phyloP scores from a whole-genome alignment of 1,284 basidiomycete species.

The Cerrena zonata region DNA sequence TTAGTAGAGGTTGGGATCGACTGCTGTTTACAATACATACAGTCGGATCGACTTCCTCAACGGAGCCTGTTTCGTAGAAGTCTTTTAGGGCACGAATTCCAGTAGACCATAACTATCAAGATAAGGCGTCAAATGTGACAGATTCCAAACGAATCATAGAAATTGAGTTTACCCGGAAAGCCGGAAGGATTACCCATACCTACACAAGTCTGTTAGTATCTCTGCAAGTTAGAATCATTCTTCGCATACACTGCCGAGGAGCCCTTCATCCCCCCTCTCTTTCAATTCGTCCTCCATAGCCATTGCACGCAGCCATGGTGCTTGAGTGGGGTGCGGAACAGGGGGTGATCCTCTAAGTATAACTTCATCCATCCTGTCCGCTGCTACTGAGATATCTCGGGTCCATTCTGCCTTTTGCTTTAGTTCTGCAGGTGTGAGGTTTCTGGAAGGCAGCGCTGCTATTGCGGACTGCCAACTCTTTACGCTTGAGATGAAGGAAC shows the following conservation, averaged over 20 bases:
- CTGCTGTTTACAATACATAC: too few relatives aligned
- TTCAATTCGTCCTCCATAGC: background rate
- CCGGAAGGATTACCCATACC: background rate
- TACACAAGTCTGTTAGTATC: too few relatives aligned
- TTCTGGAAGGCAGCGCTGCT: constrained; percentile 18
- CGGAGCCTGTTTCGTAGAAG: too few relatives aligned
- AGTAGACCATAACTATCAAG: too few relatives aligned
- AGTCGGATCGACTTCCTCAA: too few relatives aligned
- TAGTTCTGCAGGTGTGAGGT: constrained; percentile 20
- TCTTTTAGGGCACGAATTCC: too few relatives aligned
- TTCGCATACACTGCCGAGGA: background rate
- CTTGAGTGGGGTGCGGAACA: background rate
- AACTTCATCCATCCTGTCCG: background rate
- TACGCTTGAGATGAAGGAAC: too few relatives aligned
- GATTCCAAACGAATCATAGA: too few relatives aligned
- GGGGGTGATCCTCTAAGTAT: too few relatives aligned
- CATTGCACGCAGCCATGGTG: background rate
- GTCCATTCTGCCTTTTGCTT: constrained; percentile 27
- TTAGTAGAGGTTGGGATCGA: too few relatives aligned
- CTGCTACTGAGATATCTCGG: background rate
- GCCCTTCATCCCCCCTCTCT: background rate
- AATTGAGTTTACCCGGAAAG: too few relatives aligned
- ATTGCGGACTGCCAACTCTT: constrained; percentile 25
- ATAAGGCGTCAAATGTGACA: background rate
- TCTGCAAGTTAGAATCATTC: too few relatives aligned